These are phyloP conservation scores for Dalechampia spathulata DNA, from an alignment of 441 rosid species.

Conservation along the genomic window DNA sequence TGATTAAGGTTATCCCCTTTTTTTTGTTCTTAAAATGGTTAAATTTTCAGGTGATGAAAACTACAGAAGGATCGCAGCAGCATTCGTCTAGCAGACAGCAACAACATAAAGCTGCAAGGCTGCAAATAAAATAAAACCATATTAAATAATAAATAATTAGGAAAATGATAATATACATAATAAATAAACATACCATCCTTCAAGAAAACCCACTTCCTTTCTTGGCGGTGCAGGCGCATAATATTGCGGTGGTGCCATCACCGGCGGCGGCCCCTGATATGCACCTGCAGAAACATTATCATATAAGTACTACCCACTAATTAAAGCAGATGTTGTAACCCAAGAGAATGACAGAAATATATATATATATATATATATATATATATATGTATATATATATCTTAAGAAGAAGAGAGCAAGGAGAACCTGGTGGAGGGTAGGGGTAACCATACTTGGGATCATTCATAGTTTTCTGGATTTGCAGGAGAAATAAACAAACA, in stretches of 20 bases:
- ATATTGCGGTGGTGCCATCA: slow-evolving; percentile 56
- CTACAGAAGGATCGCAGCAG: slow-evolving; percentile 46
- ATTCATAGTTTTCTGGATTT: slow-evolving; percentile 22
- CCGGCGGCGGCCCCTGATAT: slow-evolving; percentile 53
- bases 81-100: slow-evolving; percentile 27
- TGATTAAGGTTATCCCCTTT: not conserved
- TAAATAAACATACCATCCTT: slow-evolving; percentile 41
- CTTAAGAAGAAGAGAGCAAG: no score
- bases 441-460: slow-evolving; percentile 52
- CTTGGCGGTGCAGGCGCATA: slow-evolving; percentile 41
- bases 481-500: no score
- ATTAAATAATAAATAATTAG: not conserved
- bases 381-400: no score
- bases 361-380: no score
- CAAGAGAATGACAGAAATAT: no score
- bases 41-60: slow-evolving; percentile 22
- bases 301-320: not conserved
- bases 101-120: slow-evolving; percentile 40
- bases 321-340: no score
- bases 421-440: slow-evolving; percentile 45
- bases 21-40: no score
- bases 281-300: slow-evolving; percentile 16
- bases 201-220: slow-evolving; percentile 38
- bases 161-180: not conserved
- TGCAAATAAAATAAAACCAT: slow-evolving; percentile 19